These are phyloP conservation scores for Patellifolia procumbens DNA, from an alignment of 179 eudicot genomes.

Conservation along the genomic window DNA sequence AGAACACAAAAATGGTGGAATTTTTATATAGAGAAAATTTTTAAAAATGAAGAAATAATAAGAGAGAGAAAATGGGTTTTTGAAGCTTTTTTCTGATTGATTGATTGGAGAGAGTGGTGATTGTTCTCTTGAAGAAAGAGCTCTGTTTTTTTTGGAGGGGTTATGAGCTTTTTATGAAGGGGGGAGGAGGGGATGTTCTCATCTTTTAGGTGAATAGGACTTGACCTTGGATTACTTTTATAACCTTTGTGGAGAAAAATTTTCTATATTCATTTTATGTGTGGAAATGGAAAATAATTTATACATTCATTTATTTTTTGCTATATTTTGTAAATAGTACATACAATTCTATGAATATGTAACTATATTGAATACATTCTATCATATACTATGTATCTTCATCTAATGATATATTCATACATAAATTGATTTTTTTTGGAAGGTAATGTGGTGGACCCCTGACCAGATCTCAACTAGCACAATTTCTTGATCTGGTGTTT, in stretches of 20 bases:
- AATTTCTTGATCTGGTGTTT: too few species aligned
- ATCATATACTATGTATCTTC: too few species aligned
- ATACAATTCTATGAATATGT: too few species aligned
- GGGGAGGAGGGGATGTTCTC: background rate
- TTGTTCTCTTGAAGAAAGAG: constrained; percentile 29
- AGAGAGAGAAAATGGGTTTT: background rate
- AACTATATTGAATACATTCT: too few species aligned
- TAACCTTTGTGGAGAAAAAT: background rate
- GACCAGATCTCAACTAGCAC: too few species aligned
- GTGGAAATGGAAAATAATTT: background rate
- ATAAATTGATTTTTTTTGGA: too few species aligned
- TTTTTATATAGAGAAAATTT: background rate
- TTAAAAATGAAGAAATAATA: background rate
- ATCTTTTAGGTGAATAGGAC: constrained; percentile 11
- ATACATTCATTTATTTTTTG: too few species aligned
- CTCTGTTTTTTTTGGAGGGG: background rate
- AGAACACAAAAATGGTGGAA: background rate
- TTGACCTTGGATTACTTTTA: background rate
- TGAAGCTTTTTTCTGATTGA: constrained; percentile 15
- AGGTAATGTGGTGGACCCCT: too few species aligned
- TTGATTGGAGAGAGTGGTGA: constrained; percentile 27
- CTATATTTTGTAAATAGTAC: too few species aligned
- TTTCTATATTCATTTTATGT: background rate
- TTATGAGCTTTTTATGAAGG: background rate
- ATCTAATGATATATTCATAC: too few species aligned